phyloP scores from a whole-genome alignment of 2,329 filamentous ascomycete species.

The Thielaviopsis musarum region DNA sequence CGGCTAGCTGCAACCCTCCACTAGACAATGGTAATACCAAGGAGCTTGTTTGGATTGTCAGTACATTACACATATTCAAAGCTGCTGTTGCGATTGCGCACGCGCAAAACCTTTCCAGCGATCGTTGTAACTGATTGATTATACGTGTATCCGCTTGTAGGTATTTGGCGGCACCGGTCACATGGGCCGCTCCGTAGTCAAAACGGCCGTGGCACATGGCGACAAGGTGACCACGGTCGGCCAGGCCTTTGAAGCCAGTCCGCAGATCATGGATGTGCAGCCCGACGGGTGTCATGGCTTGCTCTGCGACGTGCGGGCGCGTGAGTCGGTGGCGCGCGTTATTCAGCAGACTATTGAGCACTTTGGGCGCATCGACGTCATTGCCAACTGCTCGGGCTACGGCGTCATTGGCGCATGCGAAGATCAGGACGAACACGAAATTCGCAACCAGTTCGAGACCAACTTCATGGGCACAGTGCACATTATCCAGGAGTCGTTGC shows the following conservation, averaged over 20 bases:
- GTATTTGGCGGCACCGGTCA: constrained; percentile 95
- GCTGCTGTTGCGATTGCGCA: constrained; percentile 3
- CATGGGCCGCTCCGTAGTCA: constrained; percentile 81
- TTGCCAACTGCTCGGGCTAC: constrained; percentile 89
- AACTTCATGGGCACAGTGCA: constrained; percentile 94
- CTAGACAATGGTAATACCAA: constrained; percentile 50
- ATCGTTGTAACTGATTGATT: not conserved
- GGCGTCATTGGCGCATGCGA: constrained; percentile 92
- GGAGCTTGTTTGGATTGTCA: constrained; percentile 77
- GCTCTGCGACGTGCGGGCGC: constrained; percentile 79
- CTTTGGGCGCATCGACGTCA: constrained; percentile 72
- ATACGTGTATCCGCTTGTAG: constrained; percentile 24
- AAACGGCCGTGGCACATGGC: constrained; percentile 60
- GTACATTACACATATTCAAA: constrained; percentile 17
- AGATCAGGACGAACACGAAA: constrained; percentile 88
- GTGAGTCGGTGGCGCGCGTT: constrained; percentile 57
- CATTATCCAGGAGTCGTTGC: constrained; percentile 76
- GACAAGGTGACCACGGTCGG: constrained; percentile 81
- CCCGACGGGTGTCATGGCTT: constrained; percentile 59
- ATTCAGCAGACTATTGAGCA: constrained; percentile 52
- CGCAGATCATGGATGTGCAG: constrained; percentile 53
- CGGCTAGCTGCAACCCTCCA: constrained; percentile 74
- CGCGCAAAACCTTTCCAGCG: not conserved
- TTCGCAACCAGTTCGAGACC: constrained; percentile 91
- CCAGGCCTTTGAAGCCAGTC: constrained; percentile 58